phyloP scores from a whole-genome alignment of 208 protist genomes.

The Kentomonas sorsogonicus region DNA sequence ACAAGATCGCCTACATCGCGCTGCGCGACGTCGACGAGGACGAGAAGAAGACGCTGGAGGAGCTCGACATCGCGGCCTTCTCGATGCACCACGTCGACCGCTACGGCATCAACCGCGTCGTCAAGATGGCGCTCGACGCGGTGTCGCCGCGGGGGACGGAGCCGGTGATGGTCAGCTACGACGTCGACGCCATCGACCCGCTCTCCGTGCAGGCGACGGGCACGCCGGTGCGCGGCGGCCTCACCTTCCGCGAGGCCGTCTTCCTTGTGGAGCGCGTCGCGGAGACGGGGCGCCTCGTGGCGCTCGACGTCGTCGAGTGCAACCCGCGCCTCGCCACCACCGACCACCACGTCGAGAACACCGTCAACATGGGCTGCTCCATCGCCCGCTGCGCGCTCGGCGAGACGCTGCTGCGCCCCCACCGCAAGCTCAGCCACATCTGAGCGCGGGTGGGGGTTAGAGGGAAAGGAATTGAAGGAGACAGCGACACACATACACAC shows the following conservation, averaged over 20 bases:
- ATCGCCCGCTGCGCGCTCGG: constrained; percentile 41
- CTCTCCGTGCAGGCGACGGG: constrained; percentile 47
- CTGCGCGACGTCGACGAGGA: constrained; percentile 59
- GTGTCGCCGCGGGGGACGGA: constrained; percentile 34
- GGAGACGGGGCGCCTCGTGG: constrained; percentile 40
- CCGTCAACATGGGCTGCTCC: constrained; percentile 34
- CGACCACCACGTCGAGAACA: constrained; percentile 26
- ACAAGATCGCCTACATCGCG: constrained; percentile 60
- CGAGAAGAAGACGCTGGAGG: constrained; percentile 47
- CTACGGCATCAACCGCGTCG: constrained; percentile 49
- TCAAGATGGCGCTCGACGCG: constrained; percentile 43
- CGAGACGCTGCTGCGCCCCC: constrained; percentile 34
- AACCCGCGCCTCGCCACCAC: constrained; percentile 46
- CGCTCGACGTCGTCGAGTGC: constrained; percentile 62
- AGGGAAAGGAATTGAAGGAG: no score
- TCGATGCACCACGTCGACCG: constrained; percentile 51
- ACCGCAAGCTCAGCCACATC: constrained; percentile 20
- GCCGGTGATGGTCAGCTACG: constrained; percentile 57
- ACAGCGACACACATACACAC: no score
- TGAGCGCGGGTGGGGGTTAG: background rate
- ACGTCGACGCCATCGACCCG: constrained; percentile 64
- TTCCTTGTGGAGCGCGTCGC: constrained; percentile 35
- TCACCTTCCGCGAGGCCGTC: constrained; percentile 44
- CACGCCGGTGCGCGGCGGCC: constrained; percentile 47
- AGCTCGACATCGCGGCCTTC: constrained; percentile 47